Base-by-base conservation (phyloP, 2,329 filamentous ascomycete species). In the Aspergillus vadensis region DNA sequence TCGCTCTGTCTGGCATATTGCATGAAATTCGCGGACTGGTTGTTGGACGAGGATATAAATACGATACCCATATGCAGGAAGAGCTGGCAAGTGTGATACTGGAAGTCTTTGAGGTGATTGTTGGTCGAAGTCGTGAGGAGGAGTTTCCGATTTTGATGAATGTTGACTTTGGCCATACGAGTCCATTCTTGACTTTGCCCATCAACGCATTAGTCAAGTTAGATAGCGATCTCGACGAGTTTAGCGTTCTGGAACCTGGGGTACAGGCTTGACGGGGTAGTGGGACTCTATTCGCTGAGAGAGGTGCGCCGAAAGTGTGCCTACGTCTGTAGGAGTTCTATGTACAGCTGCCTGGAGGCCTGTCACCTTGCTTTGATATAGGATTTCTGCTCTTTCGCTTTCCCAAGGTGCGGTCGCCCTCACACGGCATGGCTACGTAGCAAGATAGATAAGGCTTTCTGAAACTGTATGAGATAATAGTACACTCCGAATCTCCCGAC, bases 111-210 rank as follows among this genome's bases (percentile, higher is more conserved):
- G 44, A 41, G 2, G 14, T n/a, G 15, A 39, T 57, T 27, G 55
- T 57, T 4, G 44, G 47, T 8, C 25, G 55, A 3, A 17, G 2
- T n/a, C 15, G 10, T 10, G 8, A 56, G 14, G 41, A 32, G 32
- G n/a, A 55, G 67, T 66, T 5, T 57, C 79, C 79, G 0, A 78
- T 81, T 9, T 32, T 81, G 55, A 76, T 77, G 8, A 73, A 74
- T 23, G 75, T 81, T 0, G 80, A 81, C 47, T 67, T 81, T 48
- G 79, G 80, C 0, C 79, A 81, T 62, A 80, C 79, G 0, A 69
- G 68, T 8, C 79, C 80, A 0, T 72, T 80, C 65, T 69, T 81
- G 5, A 81, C 80, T 0, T 59, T 81, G 25, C 79, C 72, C 10
- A 1, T 56, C 48, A 43, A 43, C 15, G 27, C 43, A 6, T 43